Evolutionary conservation across 1,284 basidiomycete species (phyloP).

Genomic region (Microbotryum violaceum): DNA sequence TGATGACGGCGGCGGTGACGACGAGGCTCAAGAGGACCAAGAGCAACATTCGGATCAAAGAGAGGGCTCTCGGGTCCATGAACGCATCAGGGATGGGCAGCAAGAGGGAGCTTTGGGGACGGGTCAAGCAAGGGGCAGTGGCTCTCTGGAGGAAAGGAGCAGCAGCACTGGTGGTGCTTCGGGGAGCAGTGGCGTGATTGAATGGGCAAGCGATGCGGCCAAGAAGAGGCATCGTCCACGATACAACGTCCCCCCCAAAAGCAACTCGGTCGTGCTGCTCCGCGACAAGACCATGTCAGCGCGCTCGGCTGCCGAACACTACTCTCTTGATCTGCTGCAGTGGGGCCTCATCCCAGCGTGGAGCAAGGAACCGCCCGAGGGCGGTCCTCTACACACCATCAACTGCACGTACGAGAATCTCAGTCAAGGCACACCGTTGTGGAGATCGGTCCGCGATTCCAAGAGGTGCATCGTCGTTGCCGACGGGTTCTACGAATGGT

Average conservation of each 20-base stretch:
- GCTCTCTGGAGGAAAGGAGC: too few species aligned
- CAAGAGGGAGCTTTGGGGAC: too few species aligned
- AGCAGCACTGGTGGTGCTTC: too few species aligned
- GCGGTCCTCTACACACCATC: conserved; percentile 62
- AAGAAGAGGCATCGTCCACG: not conserved
- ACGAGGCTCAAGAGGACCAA: too few species aligned
- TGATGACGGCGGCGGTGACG: too few species aligned
- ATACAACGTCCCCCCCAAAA: conserved; percentile 54
- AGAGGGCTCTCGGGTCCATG: too few species aligned
- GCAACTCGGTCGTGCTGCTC: conserved; percentile 58
- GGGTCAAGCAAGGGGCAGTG: too few species aligned
- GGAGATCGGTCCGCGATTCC: conserved; percentile 31
- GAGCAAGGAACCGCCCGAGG: conserved; percentile 58
- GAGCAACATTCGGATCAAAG: too few species aligned
- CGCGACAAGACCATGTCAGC: conserved; percentile 27
- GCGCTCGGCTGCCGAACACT: not conserved
- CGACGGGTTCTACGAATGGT: conserved; percentile 91
- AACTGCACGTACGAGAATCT: conserved; percentile 83
- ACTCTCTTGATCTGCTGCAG: conserved; percentile 63
- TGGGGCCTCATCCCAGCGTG: conserved; percentile 88
- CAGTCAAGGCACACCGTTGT: conserved; percentile 48
- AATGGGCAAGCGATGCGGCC: conserved; percentile 1
- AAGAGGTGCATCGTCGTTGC: conserved; percentile 71
- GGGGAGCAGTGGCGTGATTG: not conserved
- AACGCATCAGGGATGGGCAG: too few species aligned